Evolutionary conservation across 2,329 filamentous ascomycete genomes (phyloP).

Genomic region (Exophiala mesophila): DNA sequence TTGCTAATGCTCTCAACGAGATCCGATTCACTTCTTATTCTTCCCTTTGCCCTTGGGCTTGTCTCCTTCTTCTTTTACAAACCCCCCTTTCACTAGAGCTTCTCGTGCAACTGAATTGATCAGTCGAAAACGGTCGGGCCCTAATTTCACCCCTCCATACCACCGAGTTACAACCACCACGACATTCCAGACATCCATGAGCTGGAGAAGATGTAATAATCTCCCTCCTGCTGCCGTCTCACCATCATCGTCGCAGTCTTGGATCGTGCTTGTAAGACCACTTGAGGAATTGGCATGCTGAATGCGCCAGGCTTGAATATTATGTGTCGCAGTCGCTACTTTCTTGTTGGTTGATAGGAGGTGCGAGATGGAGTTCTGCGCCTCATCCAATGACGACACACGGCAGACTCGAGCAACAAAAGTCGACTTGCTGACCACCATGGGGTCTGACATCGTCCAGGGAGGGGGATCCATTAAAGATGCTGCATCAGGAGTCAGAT

Average conservation of each 20-base stretch:
- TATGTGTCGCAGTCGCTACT: slow-evolving; percentile 82
- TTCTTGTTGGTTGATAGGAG: slow-evolving; percentile 78
- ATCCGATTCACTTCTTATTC: slow-evolving; percentile 14
- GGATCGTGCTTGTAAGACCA: slow-evolving; percentile 54
- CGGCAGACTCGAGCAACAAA: slow-evolving; percentile 65
- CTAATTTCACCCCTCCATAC: slow-evolving; percentile 89
- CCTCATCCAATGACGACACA: slow-evolving; percentile 66
- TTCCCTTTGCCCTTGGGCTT: slow-evolving; percentile 17
- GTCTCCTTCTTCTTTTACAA: slow-evolving; percentile 53
- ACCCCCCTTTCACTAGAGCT: slow-evolving; percentile 71
- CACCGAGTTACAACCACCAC: slow-evolving; percentile 91
- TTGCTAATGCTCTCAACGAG: too few species aligned
- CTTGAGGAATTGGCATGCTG: slow-evolving; percentile 6
- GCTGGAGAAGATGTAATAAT: slow-evolving; percentile 81
- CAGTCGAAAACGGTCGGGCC: slow-evolving; percentile 80
- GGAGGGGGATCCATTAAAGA: slow-evolving; percentile 45
- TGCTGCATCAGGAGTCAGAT: slow-evolving; percentile 22
- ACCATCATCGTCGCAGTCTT: slow-evolving; percentile 95
- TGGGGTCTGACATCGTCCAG: slow-evolving; percentile 70
- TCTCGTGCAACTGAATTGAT: slow-evolving; percentile 86
- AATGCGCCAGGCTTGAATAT: slow-evolving; percentile 92
- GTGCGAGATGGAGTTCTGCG: slow-evolving; percentile 65
- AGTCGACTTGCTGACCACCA: slow-evolving; percentile 78
- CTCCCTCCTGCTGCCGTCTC: slow-evolving; percentile 86
- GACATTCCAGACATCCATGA: slow-evolving; percentile 90